Percentiles rank a stretch among this genome's conserved stretches.
Evolutionary conservation across 306 rosid species (phyloP).

Genomic region (Quercus suber): DNA sequence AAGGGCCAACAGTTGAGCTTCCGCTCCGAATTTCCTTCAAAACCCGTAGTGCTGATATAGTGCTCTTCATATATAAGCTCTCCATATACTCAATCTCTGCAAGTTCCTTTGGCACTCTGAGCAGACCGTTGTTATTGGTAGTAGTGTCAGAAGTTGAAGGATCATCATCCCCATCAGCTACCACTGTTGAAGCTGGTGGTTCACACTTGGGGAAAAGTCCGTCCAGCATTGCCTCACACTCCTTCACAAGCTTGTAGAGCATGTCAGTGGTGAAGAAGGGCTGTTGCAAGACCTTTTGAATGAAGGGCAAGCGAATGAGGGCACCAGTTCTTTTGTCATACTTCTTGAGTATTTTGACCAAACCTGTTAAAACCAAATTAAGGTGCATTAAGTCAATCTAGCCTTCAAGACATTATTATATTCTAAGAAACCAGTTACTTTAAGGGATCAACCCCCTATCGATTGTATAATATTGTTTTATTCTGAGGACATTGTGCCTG

Average conservation of each 20-base stretch:
- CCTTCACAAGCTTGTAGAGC: constrained; percentile 92
- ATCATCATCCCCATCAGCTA: constrained; percentile 40
- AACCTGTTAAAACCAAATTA: constrained; percentile 48
- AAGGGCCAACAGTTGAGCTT: constrained; percentile 82
- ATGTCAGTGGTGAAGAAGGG: constrained; percentile 94
- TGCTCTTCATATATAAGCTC: constrained; percentile 83
- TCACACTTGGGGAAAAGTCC: constrained; percentile 57
- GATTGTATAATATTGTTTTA: too few species aligned
- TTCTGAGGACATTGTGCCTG: too few species aligned
- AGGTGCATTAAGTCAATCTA: constrained; percentile 1
- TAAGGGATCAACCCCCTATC: too few species aligned
- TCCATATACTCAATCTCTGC: constrained; percentile 83
- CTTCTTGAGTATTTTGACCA: constrained; percentile 91
- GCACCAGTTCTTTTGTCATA: constrained; percentile 99
- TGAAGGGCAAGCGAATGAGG: constrained; percentile 92
- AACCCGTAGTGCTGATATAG: constrained; percentile 72
- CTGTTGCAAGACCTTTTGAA: constrained; percentile 89
- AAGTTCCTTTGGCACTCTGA: constrained; percentile 52
- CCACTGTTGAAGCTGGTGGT: constrained; percentile 38
- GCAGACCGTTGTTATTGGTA: constrained; percentile 39
- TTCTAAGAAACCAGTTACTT: too few species aligned
- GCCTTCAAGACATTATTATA: background rate
- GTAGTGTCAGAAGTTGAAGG: constrained; percentile 59
- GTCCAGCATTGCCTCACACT: constrained; percentile 89
- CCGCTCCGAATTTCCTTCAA: constrained; percentile 85